A percentile compares a stretch with the other conserved stretches of the same genome.
These are phyloP conservation scores for Polyrhizophydium stewartii DNA, from an alignment of 371 early-diverging fungal genomes.

Conservation along the genomic window DNA sequence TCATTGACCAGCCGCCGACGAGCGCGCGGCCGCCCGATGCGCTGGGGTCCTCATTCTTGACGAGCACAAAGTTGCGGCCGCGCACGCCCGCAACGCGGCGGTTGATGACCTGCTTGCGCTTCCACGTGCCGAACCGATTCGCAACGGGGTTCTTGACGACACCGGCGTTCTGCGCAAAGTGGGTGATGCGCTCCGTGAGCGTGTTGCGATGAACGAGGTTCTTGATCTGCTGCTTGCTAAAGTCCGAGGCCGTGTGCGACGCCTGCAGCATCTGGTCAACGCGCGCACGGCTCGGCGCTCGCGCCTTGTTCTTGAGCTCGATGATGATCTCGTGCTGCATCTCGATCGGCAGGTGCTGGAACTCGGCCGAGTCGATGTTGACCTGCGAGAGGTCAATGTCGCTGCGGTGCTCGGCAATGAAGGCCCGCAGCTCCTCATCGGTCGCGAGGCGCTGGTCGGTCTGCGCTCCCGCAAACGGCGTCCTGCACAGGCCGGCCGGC, in stretches of 20 bases:
- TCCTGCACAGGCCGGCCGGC: not conserved
- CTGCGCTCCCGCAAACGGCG: not conserved
- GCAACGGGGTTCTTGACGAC: conserved; percentile 14
- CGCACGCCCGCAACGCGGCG: conserved; percentile 76
- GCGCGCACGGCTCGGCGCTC: conserved; percentile 72
- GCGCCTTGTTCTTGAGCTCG: conserved; percentile 74
- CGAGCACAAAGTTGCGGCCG: conserved; percentile 71
- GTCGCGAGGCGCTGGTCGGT: conserved; percentile 65
- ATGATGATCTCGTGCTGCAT: conserved; percentile 87
- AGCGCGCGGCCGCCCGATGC: conserved; percentile 17
- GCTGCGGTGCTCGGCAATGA: conserved; percentile 48
- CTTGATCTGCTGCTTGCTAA: conserved; percentile 86
- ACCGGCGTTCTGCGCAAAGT: conserved; percentile 27
- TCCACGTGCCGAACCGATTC: conserved; percentile 1
- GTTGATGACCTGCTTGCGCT: conserved; percentile 7
- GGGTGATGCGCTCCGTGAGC: conserved; percentile 67
- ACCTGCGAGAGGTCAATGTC: conserved; percentile 31
- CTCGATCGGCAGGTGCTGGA: conserved; percentile 74
- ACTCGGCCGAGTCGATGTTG: conserved; percentile 74
- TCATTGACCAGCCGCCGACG: conserved; percentile 30
- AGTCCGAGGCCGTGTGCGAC: conserved; percentile 73
- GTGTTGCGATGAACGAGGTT: conserved; percentile 76
- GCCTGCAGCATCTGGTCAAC: conserved; percentile 67
- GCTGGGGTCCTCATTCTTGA: conserved; percentile 77
- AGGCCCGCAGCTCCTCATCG: conserved; percentile 54